Base-by-base conservation (phyloP, 108 stramenopile genomes). In the Discostella stelligeroides region DNA sequence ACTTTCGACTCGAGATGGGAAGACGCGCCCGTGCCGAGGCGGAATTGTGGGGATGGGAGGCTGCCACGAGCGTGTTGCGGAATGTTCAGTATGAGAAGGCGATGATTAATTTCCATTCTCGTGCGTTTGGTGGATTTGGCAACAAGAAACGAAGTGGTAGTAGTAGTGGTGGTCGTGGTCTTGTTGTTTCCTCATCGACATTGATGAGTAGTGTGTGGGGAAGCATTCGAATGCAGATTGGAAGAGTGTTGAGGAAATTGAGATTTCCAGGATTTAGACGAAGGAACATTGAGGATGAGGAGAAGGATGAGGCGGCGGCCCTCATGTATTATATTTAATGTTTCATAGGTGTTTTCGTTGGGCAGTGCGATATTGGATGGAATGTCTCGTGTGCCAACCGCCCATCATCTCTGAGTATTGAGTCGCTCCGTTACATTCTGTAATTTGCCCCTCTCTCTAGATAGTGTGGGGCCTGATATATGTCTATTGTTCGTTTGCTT, bases 21-120 rank as follows among this genome's bases (percentile, higher is more conserved):
- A 82, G 75, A n/a, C 47, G 62, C 10, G 92, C 92, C 12, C 82
- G 92, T 21, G 67, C 81, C 12, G 92, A 94, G 68, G 90, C 92
- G 7, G 92, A 94, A 50, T 58, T 63, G 46, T 94, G 92, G 92
- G 86, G 92, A 29, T 95, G 94, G 94, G 94, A 95, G 81, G 89
- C 94, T 10, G 94, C 94, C 4, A 95, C 94, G 2, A 84, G 85
- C 12, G 84, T 92, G 7, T 71, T 95, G 56, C 66, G 94, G 49
- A 95, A 95, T 78, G 79, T 91, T 24, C 91, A 92, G 56, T 95
- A 95, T 65, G 89, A 90, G 71, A 89, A 87, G 82, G 90, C 90
- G 0, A 58, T 95, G 72, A 79, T 87, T 53, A 95, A 95, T 63
- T 90, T 89, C 43, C 85, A 90, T 65, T 87, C 87, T 14, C 80